Conservation (phyloP, 768 basidiomycete species). For the Boletus sp. region DNA sequence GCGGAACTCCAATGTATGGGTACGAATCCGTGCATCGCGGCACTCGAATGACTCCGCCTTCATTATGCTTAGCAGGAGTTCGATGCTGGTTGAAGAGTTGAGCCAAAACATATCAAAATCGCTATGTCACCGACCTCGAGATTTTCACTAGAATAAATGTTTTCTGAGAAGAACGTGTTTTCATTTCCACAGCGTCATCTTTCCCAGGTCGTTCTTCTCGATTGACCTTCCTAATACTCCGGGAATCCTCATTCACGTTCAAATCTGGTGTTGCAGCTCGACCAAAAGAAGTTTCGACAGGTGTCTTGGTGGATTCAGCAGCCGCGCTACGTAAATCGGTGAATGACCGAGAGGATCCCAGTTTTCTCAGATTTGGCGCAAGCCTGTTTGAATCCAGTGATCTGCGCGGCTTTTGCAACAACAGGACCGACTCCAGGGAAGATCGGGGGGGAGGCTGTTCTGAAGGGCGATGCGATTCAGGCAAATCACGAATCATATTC, state of each 20-base stretch:
- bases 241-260: constrained; percentile 20
- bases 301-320: constrained; percentile 31
- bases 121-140: constrained; percentile 47
- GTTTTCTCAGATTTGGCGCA: constrained; percentile 44
- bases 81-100: constrained; percentile 44
- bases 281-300: constrained; percentile 6
- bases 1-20: constrained; percentile 75
- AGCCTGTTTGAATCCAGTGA: constrained; percentile 35
- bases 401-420: constrained; percentile 29
- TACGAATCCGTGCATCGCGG: constrained; percentile 73
- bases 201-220: constrained; percentile 24
- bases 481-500: not conserved
- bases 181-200: constrained; percentile 78
- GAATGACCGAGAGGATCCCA: constrained; percentile 65
- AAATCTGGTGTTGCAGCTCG: constrained; percentile 15
- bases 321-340: constrained; percentile 57
- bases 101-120: constrained; percentile 14
- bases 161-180: constrained; percentile 73
- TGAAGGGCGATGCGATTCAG: constrained; percentile 20
- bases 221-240: constrained; percentile 14
- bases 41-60: constrained; percentile 85
- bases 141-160: constrained; percentile 80
- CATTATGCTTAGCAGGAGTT: constrained; percentile 72
- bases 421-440: constrained; percentile 51
- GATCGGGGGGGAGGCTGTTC: constrained; percentile 33